Base-by-base conservation (phyloP, 2,329 filamentous ascomycete genomes). In the Hawksworthiomyces lignivorus region DNA sequence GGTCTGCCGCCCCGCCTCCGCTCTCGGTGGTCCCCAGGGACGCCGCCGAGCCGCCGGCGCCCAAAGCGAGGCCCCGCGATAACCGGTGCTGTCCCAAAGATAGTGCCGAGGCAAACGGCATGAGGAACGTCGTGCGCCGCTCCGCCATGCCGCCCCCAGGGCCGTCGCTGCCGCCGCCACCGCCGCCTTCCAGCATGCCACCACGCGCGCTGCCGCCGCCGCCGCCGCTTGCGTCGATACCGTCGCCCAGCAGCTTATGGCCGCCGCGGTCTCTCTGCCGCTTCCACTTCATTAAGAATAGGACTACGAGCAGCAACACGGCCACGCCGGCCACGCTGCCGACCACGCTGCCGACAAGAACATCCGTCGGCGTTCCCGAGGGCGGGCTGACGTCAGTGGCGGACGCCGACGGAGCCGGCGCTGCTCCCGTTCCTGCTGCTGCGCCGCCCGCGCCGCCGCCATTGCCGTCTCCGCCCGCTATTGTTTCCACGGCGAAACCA, bases 291-390 rank as follows among this genome's bases (percentile, higher is more conserved):
- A 81, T 53, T n/a, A 72, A 51, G 45, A 73, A 62, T 43, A 81
- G 57, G 6, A 76, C 56, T 17, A 80, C 55, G 5, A 80, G 55
- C 4, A 75, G 58, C 36, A 82, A 55, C 34, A 81, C 62, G 11
- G 75, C 76, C 2, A 75, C 57, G 15, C 77, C 78, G 14, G 77
- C 77, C 24, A 82, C 56, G 30, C 72, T 67, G 18, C 75, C 75
- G 15, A 79, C 62, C 1, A 80, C 72, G 24, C 75, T 69, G 1
- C 75, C 75, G 7, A 76, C 73, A 21, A 80, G 54, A 8, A 61
- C 58, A 18, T 53, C 56, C 2, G 59, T 55, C 6, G 60, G 54
- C 5, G 56, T 40, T 21, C 45, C 44, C 11, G 52, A 33, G 7
- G 44, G 21, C 12, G 36, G 10, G 4, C 52, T 48, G 27, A 58